Conservation (phyloP, 805 yeast species). For the Candida krabiensis region DNA sequence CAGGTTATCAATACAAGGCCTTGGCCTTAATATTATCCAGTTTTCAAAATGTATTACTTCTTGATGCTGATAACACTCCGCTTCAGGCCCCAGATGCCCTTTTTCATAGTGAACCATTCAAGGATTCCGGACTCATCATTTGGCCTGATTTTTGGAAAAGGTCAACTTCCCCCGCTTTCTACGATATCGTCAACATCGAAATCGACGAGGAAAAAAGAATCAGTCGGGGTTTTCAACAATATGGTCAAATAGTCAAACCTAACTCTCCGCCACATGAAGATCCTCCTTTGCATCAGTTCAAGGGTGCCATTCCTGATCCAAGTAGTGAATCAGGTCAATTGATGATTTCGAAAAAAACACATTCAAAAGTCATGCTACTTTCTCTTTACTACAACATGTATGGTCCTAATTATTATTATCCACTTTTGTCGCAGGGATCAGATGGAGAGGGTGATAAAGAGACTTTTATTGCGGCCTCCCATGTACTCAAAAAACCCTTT, state of each 20-base stretch:
- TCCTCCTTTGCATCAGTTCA: constrained; percentile 56
- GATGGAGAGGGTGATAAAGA: constrained; percentile 61
- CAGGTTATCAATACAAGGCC: constrained; percentile 65
- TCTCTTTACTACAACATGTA: constrained; percentile 61
- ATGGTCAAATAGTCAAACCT: constrained; percentile 25
- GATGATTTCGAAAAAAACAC: constrained; percentile 54
- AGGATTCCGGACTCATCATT: constrained; percentile 49
- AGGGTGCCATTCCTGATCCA: constrained; percentile 63
- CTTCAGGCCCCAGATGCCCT: constrained; percentile 57
- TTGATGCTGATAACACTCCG: constrained; percentile 77
- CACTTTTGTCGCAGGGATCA: constrained; percentile 47
- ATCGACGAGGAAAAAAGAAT: constrained; percentile 40
- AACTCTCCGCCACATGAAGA: constrained; percentile 32
- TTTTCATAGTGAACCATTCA: constrained; percentile 58
- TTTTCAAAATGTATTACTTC: constrained; percentile 62
- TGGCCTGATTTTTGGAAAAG: constrained; percentile 51
- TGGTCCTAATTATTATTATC: constrained; percentile 59
- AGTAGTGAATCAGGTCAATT: constrained; percentile 68
- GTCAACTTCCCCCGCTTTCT: constrained; percentile 51
- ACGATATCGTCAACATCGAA: constrained; percentile 46
- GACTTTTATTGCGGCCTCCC: constrained; percentile 59
- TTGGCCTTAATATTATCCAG: constrained; percentile 66
- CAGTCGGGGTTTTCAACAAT: constrained; percentile 39
- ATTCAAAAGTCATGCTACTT: constrained; percentile 51
- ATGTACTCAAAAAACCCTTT: constrained; percentile 55